These are phyloP conservation scores for Dendrobium huoshanense DNA, from an alignment of 106 monocot species.

Conservation along the genomic window DNA sequence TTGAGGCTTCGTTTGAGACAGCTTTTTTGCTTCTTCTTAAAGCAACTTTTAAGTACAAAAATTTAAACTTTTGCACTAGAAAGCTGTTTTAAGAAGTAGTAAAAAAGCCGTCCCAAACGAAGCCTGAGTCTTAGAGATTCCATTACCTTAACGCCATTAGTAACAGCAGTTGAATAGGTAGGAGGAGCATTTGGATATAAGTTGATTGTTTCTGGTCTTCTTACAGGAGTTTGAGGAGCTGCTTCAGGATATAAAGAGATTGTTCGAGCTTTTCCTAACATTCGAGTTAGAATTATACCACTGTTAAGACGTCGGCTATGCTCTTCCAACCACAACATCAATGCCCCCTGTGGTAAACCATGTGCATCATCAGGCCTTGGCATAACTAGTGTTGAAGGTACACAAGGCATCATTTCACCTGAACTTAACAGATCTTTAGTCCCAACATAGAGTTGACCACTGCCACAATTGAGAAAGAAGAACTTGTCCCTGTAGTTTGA, in stretches of 20 bases:
- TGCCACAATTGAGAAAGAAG: slow-evolving; percentile 59
- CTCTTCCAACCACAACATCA: slow-evolving; percentile 92
- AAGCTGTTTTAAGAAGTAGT: too few species aligned
- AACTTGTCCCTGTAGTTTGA: slow-evolving; percentile 40
- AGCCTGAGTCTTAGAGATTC: neutral
- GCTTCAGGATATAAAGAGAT: slow-evolving; percentile 77
- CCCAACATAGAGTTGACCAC: slow-evolving; percentile 78
- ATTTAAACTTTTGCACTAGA: too few species aligned
- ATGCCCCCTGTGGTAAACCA: slow-evolving; percentile 44
- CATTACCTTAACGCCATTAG: slow-evolving; percentile 90
- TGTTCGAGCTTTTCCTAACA: slow-evolving; percentile 4
- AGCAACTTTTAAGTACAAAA: too few species aligned
- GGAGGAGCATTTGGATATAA: slow-evolving; percentile 70
- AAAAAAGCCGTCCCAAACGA: too few species aligned
- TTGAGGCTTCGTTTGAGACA: neutral
- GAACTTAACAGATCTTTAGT: slow-evolving; percentile 29
- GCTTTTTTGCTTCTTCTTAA: too few species aligned
- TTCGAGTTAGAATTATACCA: slow-evolving; percentile 56
- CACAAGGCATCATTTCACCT: slow-evolving; percentile 79
- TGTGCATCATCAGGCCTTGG: slow-evolving; percentile 2
- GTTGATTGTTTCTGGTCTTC: slow-evolving; percentile 20
- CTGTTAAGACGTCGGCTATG: slow-evolving; percentile 54
- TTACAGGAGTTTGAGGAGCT: slow-evolving; percentile 30
- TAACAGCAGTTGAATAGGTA: slow-evolving; percentile 58
- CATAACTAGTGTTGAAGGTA: slow-evolving; percentile 44